Evolutionary conservation across 2,329 filamentous ascomycete species (phyloP).

Genomic region (Akanthomyces lecanii): DNA sequence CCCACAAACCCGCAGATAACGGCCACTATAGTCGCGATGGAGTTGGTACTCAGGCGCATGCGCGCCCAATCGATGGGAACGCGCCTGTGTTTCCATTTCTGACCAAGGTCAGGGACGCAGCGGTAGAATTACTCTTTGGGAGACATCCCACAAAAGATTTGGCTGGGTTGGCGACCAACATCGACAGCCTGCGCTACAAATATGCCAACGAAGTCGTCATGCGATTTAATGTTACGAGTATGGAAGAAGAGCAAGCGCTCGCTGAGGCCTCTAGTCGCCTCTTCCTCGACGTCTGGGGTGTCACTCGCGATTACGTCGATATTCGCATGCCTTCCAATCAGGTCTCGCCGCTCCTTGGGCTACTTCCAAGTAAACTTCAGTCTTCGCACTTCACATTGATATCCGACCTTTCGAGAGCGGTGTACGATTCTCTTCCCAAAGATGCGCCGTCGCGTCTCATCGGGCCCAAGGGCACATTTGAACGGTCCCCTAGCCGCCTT

Average conservation of each 20-base stretch:
- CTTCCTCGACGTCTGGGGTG: conserved; percentile 88
- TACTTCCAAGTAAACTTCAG: conserved; percentile 72
- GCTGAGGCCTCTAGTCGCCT: conserved; percentile 69
- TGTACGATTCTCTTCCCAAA: conserved; percentile 51
- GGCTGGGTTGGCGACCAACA: conserved; percentile 21
- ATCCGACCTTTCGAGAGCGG: conserved; percentile 70
- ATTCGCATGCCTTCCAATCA: conserved; percentile 73
- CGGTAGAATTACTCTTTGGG: conserved; percentile 48
- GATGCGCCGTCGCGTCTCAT: conserved; percentile 19
- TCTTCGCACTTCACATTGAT: conserved; percentile 71
- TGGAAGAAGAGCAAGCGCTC: conserved; percentile 65
- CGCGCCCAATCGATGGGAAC: conserved; percentile 20
- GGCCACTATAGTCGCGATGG: background rate
- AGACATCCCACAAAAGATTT: conserved; percentile 33
- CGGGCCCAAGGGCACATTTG: conserved; percentile 27
- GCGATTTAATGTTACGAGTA: conserved; percentile 73
- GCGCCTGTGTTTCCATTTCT: conserved; percentile 42
- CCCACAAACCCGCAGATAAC: background rate
- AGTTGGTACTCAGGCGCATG: background rate
- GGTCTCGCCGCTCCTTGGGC: conserved; percentile 70
- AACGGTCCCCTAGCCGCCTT: conserved; percentile 28
- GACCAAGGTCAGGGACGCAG: conserved; percentile 47
- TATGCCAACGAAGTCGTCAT: conserved; percentile 85
- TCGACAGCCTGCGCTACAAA: conserved; percentile 35
- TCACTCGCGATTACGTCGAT: conserved; percentile 76